Evolutionary conservation across 2,329 filamentous ascomycete genomes (phyloP).

Genomic region (Chaetomium sp.): DNA sequence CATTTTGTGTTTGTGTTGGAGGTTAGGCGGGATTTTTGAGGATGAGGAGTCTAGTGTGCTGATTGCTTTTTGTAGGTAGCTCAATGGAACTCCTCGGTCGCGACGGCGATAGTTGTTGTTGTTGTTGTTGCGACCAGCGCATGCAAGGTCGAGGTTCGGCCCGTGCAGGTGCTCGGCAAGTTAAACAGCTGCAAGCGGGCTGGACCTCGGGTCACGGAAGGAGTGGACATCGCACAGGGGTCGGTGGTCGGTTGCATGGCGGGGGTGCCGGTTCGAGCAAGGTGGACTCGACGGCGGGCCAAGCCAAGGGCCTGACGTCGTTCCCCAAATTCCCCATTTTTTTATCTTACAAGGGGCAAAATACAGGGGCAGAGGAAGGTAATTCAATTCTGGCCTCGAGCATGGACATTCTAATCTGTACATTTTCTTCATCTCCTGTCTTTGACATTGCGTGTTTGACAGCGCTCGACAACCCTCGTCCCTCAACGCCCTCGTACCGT

Average conservation of each 20-base stretch:
- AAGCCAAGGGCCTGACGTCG: conserved; percentile 18
- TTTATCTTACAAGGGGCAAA: conserved; percentile 8
- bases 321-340: conserved; percentile 3
- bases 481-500: neutral
- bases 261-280: conserved; percentile 12
- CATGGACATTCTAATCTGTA: neutral
- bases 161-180: conserved; percentile 15
- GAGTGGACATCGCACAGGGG: neutral
- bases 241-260: neutral
- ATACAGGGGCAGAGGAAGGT: conserved; percentile 5
- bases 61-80: too few relatives aligned
- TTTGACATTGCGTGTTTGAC: neutral
- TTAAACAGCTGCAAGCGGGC: conserved; percentile 14
- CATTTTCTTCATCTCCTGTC: neutral
- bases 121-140: conserved; percentile 14
- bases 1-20: conserved; percentile 4
- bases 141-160: conserved; percentile 16
- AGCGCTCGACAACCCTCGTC: neutral
- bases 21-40: neutral
- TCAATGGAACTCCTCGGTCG: neutral
- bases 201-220: conserved; percentile 25
- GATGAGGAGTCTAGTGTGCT: neutral
- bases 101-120: neutral
- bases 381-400: neutral
- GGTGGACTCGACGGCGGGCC: neutral